These are phyloP conservation scores for Nicotiana obtusifolia DNA, from an alignment of 257 asterid genomes.

Conservation along the genomic window DNA sequence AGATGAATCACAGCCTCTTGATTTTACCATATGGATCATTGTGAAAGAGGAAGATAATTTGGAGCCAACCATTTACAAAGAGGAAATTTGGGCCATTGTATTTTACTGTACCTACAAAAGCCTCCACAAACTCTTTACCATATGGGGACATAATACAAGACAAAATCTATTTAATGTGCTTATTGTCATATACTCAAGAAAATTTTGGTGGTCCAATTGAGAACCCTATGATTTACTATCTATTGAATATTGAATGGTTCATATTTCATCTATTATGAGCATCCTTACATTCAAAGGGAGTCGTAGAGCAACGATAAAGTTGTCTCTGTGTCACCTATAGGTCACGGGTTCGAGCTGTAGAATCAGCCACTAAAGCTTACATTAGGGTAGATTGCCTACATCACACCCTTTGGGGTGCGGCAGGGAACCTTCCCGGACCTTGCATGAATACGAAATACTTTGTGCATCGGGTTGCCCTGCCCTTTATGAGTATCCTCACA, in stretches of 20 bases:
- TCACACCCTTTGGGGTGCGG: too few relatives aligned
- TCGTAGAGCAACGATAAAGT: too few relatives aligned
- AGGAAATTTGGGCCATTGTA: not conserved
- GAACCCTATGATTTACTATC: not conserved
- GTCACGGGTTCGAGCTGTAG: too few relatives aligned
- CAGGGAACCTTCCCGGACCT: fast-evolving
- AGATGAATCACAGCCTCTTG: not conserved
- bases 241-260: too few relatives aligned
- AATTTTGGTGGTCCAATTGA: not conserved
- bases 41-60: not conserved
- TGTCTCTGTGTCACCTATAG: too few relatives aligned
- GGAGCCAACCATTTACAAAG: not conserved
- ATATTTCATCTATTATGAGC: too few relatives aligned
- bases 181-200: not conserved
- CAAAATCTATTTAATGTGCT: not conserved
- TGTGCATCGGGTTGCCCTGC: too few relatives aligned
- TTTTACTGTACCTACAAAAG: not conserved
- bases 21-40: not conserved
- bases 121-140: not conserved
- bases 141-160: conserved; percentile 5
- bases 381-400: too few relatives aligned
- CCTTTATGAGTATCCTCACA: too few relatives aligned
- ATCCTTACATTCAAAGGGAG: too few relatives aligned
- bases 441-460: too few relatives aligned
- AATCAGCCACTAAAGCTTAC: too few relatives aligned